Conservation (phyloP, 306 rosid species). For the Calophaca sinica region DNA sequence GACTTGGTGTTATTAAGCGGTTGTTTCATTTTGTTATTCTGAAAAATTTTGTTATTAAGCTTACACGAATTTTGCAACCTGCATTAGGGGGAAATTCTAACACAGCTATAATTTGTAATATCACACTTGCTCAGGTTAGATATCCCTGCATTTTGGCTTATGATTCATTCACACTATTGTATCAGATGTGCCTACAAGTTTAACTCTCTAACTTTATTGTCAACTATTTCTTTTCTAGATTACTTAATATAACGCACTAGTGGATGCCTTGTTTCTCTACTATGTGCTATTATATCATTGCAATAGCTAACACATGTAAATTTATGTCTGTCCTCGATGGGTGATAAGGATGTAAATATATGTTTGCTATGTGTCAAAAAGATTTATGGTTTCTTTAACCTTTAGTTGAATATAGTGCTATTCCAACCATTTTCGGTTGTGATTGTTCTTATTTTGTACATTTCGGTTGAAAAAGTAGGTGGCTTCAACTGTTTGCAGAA, state of each 20-base stretch:
- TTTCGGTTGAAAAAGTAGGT: constrained; percentile 14
- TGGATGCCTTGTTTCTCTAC: constrained; percentile 17
- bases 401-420: neutral
- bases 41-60: no score
- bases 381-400: neutral
- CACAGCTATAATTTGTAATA: constrained; percentile 94
- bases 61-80: constrained; percentile 94
- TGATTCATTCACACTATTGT: constrained; percentile 24
- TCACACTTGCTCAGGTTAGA: constrained; percentile 88
- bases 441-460: neutral
- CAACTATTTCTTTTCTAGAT: constrained; percentile 10
- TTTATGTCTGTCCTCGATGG: constrained; percentile 16
- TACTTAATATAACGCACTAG: constrained; percentile 20
- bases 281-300: constrained; percentile 11
- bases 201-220: constrained; percentile 8
- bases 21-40: no score
- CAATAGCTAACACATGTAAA: neutral
- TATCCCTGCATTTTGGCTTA: constrained; percentile 10
- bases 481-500: constrained; percentile 10
- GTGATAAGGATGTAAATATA: constrained; percentile 1
- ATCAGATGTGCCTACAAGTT: constrained; percentile 3
- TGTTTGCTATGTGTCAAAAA: constrained; percentile 21
- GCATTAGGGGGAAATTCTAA: constrained; percentile 97
- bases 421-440: constrained; percentile 26
- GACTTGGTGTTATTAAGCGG: no score